Evolutionary conservation across 495 filamentous ascomycete species (phyloP).

Genomic region (Oleoguttula mirabilis): DNA sequence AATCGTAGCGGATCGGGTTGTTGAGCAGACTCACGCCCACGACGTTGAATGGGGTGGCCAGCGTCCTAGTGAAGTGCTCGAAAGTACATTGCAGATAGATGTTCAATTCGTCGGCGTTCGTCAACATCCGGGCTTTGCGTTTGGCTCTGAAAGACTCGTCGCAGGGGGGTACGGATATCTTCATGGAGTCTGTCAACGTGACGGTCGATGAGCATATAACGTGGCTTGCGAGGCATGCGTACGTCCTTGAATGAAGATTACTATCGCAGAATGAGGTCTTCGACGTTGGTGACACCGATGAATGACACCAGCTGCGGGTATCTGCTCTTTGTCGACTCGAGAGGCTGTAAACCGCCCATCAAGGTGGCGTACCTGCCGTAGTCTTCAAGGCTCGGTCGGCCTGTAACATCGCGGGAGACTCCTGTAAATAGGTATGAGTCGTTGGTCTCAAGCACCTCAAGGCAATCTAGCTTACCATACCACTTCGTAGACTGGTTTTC

Average conservation of each 20-base stretch:
- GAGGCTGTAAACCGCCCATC: no score
- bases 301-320: no score
- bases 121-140: conserved; percentile 35
- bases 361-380: no score
- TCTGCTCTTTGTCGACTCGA: no score
- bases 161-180: conserved; percentile 31
- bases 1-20: conserved; percentile 37
- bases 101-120: conserved; percentile 40
- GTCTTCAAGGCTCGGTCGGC: no score
- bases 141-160: conserved; percentile 32
- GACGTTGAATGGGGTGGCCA: conserved; percentile 46
- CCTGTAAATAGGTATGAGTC: no score
- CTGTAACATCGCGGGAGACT: no score
- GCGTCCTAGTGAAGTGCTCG: conserved; percentile 42
- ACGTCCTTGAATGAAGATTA: conserved; percentile 38
- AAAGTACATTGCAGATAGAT: conserved; percentile 40
- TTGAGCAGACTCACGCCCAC: conserved; percentile 35
- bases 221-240: conserved; percentile 38
- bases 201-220: conserved; percentile 35
- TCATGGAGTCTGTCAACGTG: conserved; percentile 38
- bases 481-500: no score
- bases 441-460: no score
- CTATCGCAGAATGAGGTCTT: conserved; percentile 39
- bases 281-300: conserved; percentile 4
- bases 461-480: no score